Evolutionary conservation across 306 rosid genomes (phyloP), one percentile per base, ranked within the genome.

Genomic region (Medicago ruthenica): DNA sequence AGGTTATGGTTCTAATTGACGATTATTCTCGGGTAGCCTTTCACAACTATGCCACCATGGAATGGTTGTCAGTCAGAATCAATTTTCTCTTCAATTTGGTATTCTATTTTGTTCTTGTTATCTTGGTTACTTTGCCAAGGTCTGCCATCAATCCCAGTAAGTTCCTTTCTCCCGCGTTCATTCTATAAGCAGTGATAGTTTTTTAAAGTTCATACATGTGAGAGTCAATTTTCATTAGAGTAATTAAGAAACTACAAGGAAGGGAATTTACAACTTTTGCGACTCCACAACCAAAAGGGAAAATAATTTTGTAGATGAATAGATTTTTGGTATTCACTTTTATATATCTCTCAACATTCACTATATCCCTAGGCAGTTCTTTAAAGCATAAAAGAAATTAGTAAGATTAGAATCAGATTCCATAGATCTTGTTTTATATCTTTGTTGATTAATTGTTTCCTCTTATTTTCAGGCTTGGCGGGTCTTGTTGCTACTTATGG

Each of bases 401-500:
- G 37, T 34, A 34, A 34, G 37, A 5, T 2, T 34, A 34, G 37
- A 34, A 34, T 34, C 37, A 34, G 37, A 34, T 34, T 34, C 37
- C 37, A 34, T 5, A 34, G 1, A 27, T 27, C 31, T 27, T 27
- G 31, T 27, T 27, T 27, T 27, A 27, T 41, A 41, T 41, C 51
- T 45, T 45, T 45, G 5, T 45, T 55, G 14, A 20, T 20, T 55
- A 4, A 62, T 20, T 66, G 59, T 74, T 84, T 74, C 17, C 34
- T 78, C 51, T 62, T 63, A 64, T 71, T 79, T 71, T 71, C 88
- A 93, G 96, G 96, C 72, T 86, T 93, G 86, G 91, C 98, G 9
- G 96, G 98, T 48, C 81, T 90, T 50, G 95, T 88, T 21, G 98
- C 96, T 24, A 83, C 96, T 17, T 93, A 93, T 68, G 96, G 91